These are phyloP conservation scores for Selenicereus undatus DNA, from an alignment of 148 eudicot species.

Conservation along the genomic window DNA sequence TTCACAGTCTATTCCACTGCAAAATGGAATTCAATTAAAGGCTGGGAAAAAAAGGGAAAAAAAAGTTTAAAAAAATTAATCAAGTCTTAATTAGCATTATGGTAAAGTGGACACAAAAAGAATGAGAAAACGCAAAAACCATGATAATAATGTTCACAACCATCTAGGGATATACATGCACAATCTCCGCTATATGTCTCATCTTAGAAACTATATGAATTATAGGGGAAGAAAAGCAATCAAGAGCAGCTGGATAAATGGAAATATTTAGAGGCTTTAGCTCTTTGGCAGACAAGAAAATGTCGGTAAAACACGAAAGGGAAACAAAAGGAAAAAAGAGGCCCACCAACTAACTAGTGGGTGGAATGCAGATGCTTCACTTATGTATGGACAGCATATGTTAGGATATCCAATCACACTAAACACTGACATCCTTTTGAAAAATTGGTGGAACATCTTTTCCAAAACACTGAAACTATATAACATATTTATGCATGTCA, in stretches of 20 bases:
- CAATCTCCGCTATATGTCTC: neutral
- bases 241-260: slow-evolving; percentile 2
- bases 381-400: neutral
- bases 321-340: neutral
- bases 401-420: neutral
- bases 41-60: too few relatives aligned
- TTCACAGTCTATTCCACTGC: too few relatives aligned
- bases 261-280: slow-evolving; percentile 1
- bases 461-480: neutral
- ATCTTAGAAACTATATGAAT: neutral
- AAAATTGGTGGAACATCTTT: neutral
- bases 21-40: too few relatives aligned
- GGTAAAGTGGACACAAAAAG: neutral
- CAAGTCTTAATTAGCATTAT: neutral
- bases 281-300: slow-evolving; percentile 13
- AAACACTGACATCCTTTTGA: neutral
- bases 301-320: neutral
- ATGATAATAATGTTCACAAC: neutral
- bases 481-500: neutral
- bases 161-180: neutral
- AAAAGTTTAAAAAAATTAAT: neutral
- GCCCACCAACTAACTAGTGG: slow-evolving; percentile 11
- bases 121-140: neutral
- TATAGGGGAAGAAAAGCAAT: neutral
- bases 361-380: neutral